Conservation (phyloP, 306 rosid genomes). For the Benincasa hispida region DNA sequence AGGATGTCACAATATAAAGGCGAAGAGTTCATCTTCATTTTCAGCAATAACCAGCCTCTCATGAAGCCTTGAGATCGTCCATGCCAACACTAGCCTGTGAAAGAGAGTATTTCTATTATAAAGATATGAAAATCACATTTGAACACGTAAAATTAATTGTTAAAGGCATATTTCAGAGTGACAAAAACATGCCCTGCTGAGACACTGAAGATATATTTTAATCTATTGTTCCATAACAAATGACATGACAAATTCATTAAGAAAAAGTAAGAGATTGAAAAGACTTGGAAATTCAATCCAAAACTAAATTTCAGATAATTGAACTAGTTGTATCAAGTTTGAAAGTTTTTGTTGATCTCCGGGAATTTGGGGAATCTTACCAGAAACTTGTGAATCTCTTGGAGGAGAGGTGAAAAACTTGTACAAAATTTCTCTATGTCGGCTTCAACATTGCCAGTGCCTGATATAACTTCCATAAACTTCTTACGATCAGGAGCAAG, state of each 20-base stretch:
- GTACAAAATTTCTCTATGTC: constrained; percentile 70
- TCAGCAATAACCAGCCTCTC: background rate
- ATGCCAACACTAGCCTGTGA: constrained; percentile 65
- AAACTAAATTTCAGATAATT: background rate
- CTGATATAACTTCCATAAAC: constrained; percentile 84
- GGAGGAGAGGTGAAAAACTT: constrained; percentile 53
- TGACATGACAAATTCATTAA: background rate
- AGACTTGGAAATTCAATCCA: background rate
- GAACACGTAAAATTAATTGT: too few species aligned
- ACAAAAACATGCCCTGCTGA: too few species aligned
- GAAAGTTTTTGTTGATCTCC: background rate
- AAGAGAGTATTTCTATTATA: constrained; percentile 3
- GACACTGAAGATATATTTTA: background rate
- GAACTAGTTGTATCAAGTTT: background rate
- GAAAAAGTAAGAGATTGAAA: background rate
- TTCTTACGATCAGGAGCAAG: constrained; percentile 96
- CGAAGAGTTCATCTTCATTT: background rate
- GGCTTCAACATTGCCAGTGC: constrained; percentile 46
- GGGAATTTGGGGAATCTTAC: constrained; percentile 27
- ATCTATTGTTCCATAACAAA: background rate
- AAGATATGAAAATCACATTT: too few species aligned
- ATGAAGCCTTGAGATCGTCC: constrained; percentile 74
- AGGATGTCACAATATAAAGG: background rate
- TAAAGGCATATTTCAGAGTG: too few species aligned
- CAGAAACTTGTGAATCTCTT: constrained; percentile 93